Conservation (phyloP, 2,329 filamentous ascomycete genomes). For the Talaromyces amestolkiae region DNA sequence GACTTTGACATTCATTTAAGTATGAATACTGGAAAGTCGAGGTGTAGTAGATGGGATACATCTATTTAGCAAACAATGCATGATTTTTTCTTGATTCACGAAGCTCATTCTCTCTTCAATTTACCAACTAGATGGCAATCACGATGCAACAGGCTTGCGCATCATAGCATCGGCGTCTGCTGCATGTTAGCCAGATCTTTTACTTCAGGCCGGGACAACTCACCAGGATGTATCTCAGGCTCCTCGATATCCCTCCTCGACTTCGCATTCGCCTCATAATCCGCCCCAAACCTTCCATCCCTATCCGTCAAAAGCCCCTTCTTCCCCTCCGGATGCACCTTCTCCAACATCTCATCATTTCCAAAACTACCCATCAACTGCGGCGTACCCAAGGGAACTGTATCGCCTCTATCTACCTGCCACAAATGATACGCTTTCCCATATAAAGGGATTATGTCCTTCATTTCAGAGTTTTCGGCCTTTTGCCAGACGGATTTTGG, state of each 20-base stretch:
- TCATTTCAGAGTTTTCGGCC: constrained; percentile 78
- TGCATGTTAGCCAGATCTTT: neutral
- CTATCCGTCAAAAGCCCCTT: constrained; percentile 48
- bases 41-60: constrained; percentile 47
- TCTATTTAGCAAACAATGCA: constrained; percentile 15
- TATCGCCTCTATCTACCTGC: constrained; percentile 75
- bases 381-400: constrained; percentile 59
- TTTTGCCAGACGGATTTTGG: constrained; percentile 67
- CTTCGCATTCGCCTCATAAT: constrained; percentile 53
- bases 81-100: neutral
- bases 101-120: neutral
- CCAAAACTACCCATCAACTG: constrained; percentile 63
- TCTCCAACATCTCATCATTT: constrained; percentile 27
- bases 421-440: constrained; percentile 85
- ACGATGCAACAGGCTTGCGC: neutral
- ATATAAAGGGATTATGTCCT: constrained; percentile 69
- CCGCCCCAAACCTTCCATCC: constrained; percentile 54
- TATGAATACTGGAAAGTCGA: constrained; percentile 46
- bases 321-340: constrained; percentile 28
- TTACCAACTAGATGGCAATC: neutral
- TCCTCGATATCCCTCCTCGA: constrained; percentile 51
- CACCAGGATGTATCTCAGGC: constrained; percentile 36
- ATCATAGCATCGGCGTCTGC: constrained; percentile 19
- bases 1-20: constrained; percentile 45
- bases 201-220: constrained; percentile 15